Conservation (phyloP, 2,329 filamentous ascomycete species). For the Diaporthe longicolla region DNA sequence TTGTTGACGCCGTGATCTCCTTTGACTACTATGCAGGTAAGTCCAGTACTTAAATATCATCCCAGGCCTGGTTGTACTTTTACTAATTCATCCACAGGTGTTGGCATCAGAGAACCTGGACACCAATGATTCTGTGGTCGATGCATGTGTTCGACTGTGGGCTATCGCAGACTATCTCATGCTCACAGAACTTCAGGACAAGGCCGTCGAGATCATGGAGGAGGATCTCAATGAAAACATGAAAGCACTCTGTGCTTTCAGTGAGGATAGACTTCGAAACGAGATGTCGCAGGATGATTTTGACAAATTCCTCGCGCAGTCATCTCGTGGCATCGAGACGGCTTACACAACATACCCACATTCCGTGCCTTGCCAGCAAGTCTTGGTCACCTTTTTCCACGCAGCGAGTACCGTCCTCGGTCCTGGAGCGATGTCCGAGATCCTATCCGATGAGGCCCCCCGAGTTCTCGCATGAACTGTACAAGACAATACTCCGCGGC, state of each 20-base stretch:
- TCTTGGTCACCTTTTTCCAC: not conserved
- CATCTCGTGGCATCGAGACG: not conserved
- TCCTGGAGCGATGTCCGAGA: too few relatives aligned
- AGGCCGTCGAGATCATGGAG: not conserved
- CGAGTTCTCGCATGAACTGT: conserved; percentile 4
- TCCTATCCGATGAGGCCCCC: not conserved
- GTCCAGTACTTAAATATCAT: not conserved
- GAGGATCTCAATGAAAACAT: not conserved
- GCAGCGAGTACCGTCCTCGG: not conserved
- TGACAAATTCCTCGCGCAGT: not conserved
- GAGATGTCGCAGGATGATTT: not conserved
- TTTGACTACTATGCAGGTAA: conserved; percentile 15
- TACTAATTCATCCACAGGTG: not conserved
- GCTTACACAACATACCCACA: not conserved
- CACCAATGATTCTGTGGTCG: not conserved
- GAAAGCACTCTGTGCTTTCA: not conserved
- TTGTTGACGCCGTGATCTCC: not conserved
- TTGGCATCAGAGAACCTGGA: not conserved
- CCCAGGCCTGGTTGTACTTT: not conserved
- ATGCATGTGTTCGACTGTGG: not conserved
- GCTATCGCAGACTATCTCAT: not conserved
- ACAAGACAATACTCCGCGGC: not conserved
- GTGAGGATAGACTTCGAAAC: too few relatives aligned
- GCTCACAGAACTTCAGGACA: not conserved
- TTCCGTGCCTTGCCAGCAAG: not conserved